phyloP scores from a whole-genome alignment of 148 eudicot genomes.

The Polygonum maritimum region DNA sequence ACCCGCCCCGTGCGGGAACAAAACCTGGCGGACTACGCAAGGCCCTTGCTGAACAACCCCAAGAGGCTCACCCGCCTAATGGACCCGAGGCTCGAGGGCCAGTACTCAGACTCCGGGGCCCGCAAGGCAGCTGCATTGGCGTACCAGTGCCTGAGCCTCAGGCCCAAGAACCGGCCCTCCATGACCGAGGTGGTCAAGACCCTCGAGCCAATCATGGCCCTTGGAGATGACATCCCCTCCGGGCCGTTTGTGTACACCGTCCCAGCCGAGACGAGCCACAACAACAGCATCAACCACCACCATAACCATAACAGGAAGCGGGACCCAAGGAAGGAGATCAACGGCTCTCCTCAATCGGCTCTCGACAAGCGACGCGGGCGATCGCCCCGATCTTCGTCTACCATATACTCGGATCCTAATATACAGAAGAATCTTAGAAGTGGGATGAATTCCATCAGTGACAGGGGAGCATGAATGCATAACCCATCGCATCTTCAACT shows the following conservation, averaged over 20 bases:
- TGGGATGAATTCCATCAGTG: conserved; percentile 29
- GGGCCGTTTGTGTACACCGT: conserved; percentile 65
- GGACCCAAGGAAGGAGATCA: conserved; percentile 4
- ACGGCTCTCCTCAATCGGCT: conserved; percentile 11
- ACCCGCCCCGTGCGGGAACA: conserved; percentile 60
- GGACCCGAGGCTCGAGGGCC: conserved; percentile 81
- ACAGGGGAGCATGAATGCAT: conserved; percentile 44
- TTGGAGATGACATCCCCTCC: conserved; percentile 33
- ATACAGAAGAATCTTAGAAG: conserved; percentile 24
- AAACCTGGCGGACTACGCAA: conserved; percentile 73
- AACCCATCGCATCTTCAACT: neutral
- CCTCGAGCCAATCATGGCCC: conserved; percentile 44
- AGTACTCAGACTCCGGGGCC: conserved; percentile 64
- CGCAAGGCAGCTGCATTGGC: conserved; percentile 72
- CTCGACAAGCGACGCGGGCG: conserved; percentile 18
- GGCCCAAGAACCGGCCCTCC: conserved; percentile 63
- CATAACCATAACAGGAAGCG: conserved; percentile 15
- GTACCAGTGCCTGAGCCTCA: conserved; percentile 68
- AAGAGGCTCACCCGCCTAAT: conserved; percentile 51
- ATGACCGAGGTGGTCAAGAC: conserved; percentile 53
- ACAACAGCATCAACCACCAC: neutral
- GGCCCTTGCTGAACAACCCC: conserved; percentile 52
- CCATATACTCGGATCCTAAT: conserved; percentile 24
- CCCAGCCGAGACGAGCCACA: conserved; percentile 20
- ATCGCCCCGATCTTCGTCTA: conserved; percentile 35